Percentiles rank a stretch among this genome's conserved stretches.
These are phyloP conservation scores for Hypoxylon sp. DNA, from an alignment of 2,329 filamentous ascomycete species.

Conservation along the genomic window DNA sequence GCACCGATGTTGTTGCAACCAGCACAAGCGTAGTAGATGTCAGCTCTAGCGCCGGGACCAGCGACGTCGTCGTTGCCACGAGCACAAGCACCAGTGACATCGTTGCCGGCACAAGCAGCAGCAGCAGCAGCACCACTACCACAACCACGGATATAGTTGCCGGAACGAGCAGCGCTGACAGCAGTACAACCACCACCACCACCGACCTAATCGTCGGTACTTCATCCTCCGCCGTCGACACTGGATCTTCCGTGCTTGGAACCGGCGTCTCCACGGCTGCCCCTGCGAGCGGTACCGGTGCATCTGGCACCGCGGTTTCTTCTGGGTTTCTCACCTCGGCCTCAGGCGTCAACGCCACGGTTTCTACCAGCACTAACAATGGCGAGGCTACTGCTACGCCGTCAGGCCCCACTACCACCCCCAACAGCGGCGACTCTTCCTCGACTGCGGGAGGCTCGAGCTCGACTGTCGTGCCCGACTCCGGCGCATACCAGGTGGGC, in stretches of 20 bases:
- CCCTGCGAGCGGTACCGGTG: conserved; percentile 1
- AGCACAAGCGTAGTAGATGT: background rate
- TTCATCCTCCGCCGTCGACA: conserved; percentile 1
- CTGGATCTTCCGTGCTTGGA: conserved; percentile 8
- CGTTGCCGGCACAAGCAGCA: conserved; percentile 19
- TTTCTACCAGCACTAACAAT: conserved; percentile 26
- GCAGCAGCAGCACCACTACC: conserved; percentile 20
- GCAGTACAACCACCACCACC: conserved; percentile 24
- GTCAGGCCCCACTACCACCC: conserved; percentile 42
- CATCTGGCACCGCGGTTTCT: conserved; percentile 13
- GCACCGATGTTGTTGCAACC: background rate
- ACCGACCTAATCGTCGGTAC: conserved; percentile 18
- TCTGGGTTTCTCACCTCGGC: conserved; percentile 39
- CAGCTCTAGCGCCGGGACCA: background rate
- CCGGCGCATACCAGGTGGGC: conserved; percentile 34
- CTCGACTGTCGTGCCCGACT: conserved; percentile 29
- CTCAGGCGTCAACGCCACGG: conserved; percentile 36
- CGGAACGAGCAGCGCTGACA: conserved; percentile 23
- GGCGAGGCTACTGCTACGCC: conserved; percentile 40
- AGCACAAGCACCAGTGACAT: background rate
- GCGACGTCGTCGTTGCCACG: conserved; percentile 1
- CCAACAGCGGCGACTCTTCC: conserved; percentile 30
- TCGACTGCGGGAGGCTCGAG: conserved; percentile 12
- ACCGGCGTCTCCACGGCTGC: conserved; percentile 12
- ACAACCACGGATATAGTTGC: conserved; percentile 6